These are phyloP conservation scores for Moesziomyces sp. DNA, from an alignment of 1,284 basidiomycete species.

Conservation along the genomic window DNA sequence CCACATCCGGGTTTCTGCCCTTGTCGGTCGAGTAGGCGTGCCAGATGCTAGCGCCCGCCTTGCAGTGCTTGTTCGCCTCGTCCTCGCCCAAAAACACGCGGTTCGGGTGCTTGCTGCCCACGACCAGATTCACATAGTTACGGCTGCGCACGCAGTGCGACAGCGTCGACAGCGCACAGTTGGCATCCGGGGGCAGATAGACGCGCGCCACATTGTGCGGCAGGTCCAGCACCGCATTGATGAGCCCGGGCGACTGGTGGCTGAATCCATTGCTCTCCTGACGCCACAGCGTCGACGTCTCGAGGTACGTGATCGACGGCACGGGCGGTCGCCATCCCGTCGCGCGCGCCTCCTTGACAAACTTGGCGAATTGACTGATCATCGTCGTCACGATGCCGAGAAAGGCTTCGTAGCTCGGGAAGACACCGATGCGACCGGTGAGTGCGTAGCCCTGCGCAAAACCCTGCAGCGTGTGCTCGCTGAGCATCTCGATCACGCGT, in stretches of 20 bases:
- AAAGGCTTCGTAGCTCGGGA: constrained; percentile 90
- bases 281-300: constrained; percentile 83
- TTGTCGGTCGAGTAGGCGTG: constrained; percentile 69
- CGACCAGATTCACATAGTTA: constrained; percentile 86
- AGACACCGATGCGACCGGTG: constrained; percentile 79
- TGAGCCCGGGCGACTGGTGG: constrained; percentile 84
- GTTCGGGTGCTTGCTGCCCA: constrained; percentile 76
- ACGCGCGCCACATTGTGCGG: constrained; percentile 81
- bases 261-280: constrained; percentile 73
- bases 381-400: constrained; percentile 73
- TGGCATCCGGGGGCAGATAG: constrained; percentile 89
- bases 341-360: constrained; percentile 78
- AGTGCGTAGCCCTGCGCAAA: constrained; percentile 87
- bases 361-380: constrained; percentile 79
- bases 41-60: constrained; percentile 70
- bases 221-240: constrained; percentile 81
- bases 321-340: constrained; percentile 79
- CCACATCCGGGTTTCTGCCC: constrained; percentile 71
- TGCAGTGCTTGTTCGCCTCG: constrained; percentile 68
- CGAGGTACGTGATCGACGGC: constrained; percentile 84
- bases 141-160: constrained; percentile 83
- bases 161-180: constrained; percentile 80
- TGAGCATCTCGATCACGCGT: constrained; percentile 85
- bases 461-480: constrained; percentile 86
- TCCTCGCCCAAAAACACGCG: constrained; percentile 66